A percentile compares a stretch with the other conserved stretches of the same genome.
phyloP scores from a whole-genome alignment of 169 alveolate genomes.

The Eimeria sp. region DNA sequence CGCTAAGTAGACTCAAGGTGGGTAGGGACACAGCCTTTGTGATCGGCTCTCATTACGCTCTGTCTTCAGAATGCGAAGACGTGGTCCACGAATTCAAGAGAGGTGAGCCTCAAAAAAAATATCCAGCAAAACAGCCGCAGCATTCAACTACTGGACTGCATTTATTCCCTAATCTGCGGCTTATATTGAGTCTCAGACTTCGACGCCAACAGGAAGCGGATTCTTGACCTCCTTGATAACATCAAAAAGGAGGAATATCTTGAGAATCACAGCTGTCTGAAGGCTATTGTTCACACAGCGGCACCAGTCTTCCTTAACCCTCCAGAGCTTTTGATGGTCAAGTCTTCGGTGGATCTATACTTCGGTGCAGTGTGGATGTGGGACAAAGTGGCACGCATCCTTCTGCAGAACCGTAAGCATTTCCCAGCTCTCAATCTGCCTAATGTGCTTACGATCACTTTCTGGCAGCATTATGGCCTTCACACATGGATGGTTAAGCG shows the following conservation, averaged over 20 bases:
- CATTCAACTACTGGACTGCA: too few relatives aligned
- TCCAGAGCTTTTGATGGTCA: slow-evolving; percentile 2
- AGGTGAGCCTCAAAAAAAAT: not conserved
- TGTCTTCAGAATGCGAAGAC: slow-evolving; percentile 28
- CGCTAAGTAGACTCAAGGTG: not conserved
- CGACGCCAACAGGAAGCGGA: slow-evolving; percentile 9
- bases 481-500: not conserved
- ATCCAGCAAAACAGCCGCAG: not conserved
- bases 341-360: slow-evolving; percentile 30
- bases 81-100: not conserved
- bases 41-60: not conserved
- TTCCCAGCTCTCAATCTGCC: not conserved
- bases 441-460: not conserved
- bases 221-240: slow-evolving; percentile 11
- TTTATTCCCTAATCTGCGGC: not conserved
- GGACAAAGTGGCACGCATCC: slow-evolving; percentile 44
- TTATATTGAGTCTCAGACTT: not conserved
- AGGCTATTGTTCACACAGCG: not conserved
- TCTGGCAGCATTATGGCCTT: not conserved
- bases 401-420: slow-evolving; percentile 61
- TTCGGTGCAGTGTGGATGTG: slow-evolving; percentile 65
- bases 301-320: not conserved
- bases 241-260: not conserved
- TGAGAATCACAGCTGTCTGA: slow-evolving; percentile 11
- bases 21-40: not conserved